phyloP scores from a whole-genome alignment of 768 basidiomycete genomes.

The Xerocomus potaroensis region DNA sequence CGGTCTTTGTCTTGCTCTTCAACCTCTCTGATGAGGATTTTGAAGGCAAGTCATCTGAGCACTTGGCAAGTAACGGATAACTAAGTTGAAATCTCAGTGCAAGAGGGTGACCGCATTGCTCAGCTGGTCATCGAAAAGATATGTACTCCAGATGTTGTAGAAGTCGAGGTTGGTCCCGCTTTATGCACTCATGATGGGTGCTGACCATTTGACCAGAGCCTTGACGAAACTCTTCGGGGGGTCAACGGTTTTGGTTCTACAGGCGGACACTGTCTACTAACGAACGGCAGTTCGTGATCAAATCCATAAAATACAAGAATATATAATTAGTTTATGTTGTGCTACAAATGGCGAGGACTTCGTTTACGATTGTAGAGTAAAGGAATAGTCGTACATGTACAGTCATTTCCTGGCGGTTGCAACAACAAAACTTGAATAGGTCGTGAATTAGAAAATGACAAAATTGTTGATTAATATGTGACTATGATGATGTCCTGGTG shows the following conservation, averaged over 20 bases:
- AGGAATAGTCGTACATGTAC: too few species aligned
- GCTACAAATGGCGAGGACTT: too few species aligned
- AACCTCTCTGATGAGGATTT: slow-evolving; percentile 91
- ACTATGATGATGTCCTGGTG: too few species aligned
- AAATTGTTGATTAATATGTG: too few species aligned
- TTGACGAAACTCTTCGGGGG: slow-evolving; percentile 84
- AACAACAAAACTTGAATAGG: too few species aligned
- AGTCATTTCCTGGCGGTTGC: too few species aligned
- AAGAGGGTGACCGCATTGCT: slow-evolving; percentile 92
- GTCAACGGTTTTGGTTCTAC: slow-evolving; percentile 92
- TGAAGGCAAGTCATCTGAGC: slow-evolving; percentile 46
- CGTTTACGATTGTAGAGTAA: too few species aligned
- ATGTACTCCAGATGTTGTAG: slow-evolving; percentile 76
- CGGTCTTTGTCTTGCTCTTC: slow-evolving; percentile 88
- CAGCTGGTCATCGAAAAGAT: slow-evolving; percentile 93
- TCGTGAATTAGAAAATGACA: too few species aligned
- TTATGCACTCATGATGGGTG: background rate
- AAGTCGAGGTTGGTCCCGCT: slow-evolving; percentile 62
- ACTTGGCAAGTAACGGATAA: background rate
- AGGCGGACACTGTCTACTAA: slow-evolving; percentile 69
- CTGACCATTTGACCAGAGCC: slow-evolving; percentile 47
- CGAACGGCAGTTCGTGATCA: slow-evolving; percentile 7
- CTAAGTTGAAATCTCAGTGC: slow-evolving; percentile 45
- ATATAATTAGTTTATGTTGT: too few species aligned
- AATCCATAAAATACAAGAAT: too few species aligned